Conservation (phyloP, 1,139 yeast species). For the Suhomyces yuchorum region DNA sequence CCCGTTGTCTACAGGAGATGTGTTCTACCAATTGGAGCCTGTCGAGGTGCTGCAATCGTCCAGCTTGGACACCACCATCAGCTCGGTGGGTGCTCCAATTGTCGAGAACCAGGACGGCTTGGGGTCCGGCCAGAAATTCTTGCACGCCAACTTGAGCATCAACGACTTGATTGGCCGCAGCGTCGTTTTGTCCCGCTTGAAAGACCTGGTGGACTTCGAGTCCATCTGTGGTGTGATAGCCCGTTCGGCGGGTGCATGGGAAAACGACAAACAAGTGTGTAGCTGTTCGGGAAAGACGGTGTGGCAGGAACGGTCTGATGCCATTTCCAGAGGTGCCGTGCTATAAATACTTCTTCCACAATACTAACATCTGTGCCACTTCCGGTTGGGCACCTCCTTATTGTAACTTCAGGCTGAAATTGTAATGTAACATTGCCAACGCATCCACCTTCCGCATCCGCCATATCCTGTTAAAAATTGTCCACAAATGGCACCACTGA, state of each 20-base stretch:
- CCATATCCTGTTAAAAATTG: too few species aligned
- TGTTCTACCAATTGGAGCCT: conserved; percentile 50
- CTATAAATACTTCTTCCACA: neutral
- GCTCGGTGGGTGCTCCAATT: conserved; percentile 41
- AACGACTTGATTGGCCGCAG: conserved; percentile 79
- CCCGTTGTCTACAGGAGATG: conserved; percentile 65
- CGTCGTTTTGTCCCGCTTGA: conserved; percentile 56
- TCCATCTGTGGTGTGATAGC: conserved; percentile 87
- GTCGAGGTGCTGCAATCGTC: conserved; percentile 36
- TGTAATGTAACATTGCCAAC: too few species aligned
- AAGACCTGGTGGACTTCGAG: conserved; percentile 40
- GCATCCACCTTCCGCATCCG: too few species aligned
- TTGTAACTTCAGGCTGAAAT: too few species aligned
- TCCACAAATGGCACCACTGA: too few species aligned
- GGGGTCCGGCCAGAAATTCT: conserved; percentile 62
- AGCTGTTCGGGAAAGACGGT: conserved; percentile 93
- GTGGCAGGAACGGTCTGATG: conserved; percentile 92
- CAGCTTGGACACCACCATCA: conserved; percentile 33
- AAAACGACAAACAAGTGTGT: conserved; percentile 89
- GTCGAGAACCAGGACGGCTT: conserved; percentile 21
- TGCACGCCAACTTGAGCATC: conserved; percentile 59
- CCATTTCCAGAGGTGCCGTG: conserved; percentile 51
- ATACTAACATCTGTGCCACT: too few species aligned
- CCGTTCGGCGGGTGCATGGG: conserved; percentile 97
- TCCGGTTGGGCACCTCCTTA: too few species aligned